These are phyloP conservation scores for Chytriomyces sp. DNA, from an alignment of 192 early-diverging fungal species.

Conservation along the genomic window DNA sequence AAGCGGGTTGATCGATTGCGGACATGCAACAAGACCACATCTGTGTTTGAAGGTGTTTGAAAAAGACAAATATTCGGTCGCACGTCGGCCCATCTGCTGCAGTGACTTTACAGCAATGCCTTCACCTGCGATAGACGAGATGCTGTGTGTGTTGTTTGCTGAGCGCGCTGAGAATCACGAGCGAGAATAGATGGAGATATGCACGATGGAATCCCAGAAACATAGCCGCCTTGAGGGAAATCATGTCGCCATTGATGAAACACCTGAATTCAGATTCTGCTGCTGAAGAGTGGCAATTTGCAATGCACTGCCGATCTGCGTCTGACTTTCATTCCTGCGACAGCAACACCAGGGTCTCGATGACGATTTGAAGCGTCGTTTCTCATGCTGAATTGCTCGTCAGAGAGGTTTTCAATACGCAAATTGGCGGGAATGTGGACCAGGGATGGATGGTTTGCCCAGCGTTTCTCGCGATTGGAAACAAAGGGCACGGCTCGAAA, in stretches of 20 bases:
- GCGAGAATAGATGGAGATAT: too few relatives aligned
- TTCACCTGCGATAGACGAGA: too few relatives aligned
- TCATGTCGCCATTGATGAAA: not conserved
- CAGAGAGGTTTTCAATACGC: not conserved
- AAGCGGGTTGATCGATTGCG: too few relatives aligned
- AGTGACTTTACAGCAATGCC: too few relatives aligned
- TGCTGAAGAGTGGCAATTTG: conserved; percentile 3
- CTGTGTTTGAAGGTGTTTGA: too few relatives aligned
- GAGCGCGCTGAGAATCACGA: too few relatives aligned
- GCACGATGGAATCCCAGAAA: conserved; percentile 44
- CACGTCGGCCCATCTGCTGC: too few relatives aligned
- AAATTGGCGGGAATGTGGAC: conserved; percentile 50
- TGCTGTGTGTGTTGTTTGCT: too few relatives aligned
- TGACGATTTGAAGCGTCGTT: conserved; percentile 8
- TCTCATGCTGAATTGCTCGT: conserved; percentile 7
- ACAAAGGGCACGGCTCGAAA: conserved; percentile 44
- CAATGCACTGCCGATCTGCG: conserved; percentile 2
- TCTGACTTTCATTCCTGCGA: not conserved
- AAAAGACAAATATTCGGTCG: too few relatives aligned
- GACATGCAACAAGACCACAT: too few relatives aligned
- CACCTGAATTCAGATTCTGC: not conserved
- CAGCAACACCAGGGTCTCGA: not conserved
- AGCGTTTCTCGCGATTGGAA: conserved; percentile 34
- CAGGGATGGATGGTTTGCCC: conserved; percentile 46
- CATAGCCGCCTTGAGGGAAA: conserved; percentile 25